A percentile compares a stretch with the other conserved stretches of the same genome.
Conservation (phyloP, 352 stramenopile species). For the Thalassiosira mediterranea region DNA sequence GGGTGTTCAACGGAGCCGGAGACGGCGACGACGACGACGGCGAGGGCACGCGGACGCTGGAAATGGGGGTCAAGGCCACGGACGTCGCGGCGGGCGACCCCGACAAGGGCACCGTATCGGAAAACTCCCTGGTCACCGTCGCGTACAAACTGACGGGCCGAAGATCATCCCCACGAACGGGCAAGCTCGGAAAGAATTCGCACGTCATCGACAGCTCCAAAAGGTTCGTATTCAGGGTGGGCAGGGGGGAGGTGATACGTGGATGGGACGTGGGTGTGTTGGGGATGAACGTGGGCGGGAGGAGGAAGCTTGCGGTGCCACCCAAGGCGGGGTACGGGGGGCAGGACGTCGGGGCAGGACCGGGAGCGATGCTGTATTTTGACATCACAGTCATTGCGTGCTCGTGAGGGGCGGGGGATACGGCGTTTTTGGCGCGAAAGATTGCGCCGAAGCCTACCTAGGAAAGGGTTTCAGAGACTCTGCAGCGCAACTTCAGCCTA, state of each 20-base stretch:
- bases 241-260: constrained; percentile 73
- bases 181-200: constrained; percentile 14
- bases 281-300: constrained; percentile 64
- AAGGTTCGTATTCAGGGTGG: constrained; percentile 71
- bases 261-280: constrained; percentile 76
- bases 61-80: constrained; percentile 26
- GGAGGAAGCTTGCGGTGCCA: constrained; percentile 62
- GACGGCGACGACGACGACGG: constrained; percentile 6
- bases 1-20: constrained; percentile 8
- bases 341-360: constrained; percentile 58
- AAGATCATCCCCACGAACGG: too few relatives aligned
- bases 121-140: constrained; percentile 35
- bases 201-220: constrained; percentile 58
- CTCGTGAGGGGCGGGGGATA: too few relatives aligned
- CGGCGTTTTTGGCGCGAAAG: too few relatives aligned
- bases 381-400: too few relatives aligned
- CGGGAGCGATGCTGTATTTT: constrained; percentile 59
- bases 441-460: too few relatives aligned
- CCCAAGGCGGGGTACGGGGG: constrained; percentile 61
- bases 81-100: constrained; percentile 18
- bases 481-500: too few relatives aligned
- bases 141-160: constrained; percentile 29
- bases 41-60: constrained; percentile 14
- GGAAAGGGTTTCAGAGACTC: too few relatives aligned
- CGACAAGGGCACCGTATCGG: constrained; percentile 7